Conservation (phyloP, 768 basidiomycete species). For the Gloeopeniophorella convolvens region DNA sequence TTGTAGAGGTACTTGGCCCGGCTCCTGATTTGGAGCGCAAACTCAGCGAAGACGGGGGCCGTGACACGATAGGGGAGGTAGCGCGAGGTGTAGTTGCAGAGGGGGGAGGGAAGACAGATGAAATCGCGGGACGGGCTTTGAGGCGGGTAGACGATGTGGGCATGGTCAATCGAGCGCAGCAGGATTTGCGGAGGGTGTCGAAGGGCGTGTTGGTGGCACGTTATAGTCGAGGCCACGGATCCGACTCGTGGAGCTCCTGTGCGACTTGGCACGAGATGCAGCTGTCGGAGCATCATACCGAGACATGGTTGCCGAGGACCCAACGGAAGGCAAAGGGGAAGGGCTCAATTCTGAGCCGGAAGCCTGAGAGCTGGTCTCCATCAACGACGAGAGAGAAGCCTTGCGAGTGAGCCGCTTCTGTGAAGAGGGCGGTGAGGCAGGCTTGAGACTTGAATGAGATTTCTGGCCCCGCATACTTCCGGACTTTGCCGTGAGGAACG, state of each 20-base stretch:
- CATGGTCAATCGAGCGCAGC: conserved; percentile 81
- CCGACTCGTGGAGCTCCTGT: conserved; percentile 60
- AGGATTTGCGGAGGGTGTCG: conserved; percentile 73
- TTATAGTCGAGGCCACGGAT: conserved; percentile 53
- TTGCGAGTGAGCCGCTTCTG: conserved; percentile 64
- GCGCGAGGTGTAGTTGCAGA: conserved; percentile 38
- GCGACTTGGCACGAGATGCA: conserved; percentile 70
- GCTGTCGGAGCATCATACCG: conserved; percentile 77
- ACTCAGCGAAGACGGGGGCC: conserved; percentile 54
- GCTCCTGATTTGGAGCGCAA: conserved; percentile 29
- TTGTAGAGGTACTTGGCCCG: conserved; percentile 37
- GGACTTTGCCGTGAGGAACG: conserved; percentile 62
- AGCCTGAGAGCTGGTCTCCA: conserved; percentile 54
- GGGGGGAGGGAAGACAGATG: conserved; percentile 61
- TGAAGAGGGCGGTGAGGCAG: conserved; percentile 60
- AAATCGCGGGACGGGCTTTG: conserved; percentile 68
- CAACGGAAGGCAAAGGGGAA: conserved; percentile 26
- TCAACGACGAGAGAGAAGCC: conserved; percentile 70
- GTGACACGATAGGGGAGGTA: conserved; percentile 48
- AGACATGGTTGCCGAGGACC: conserved; percentile 32
- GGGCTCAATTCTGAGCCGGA: conserved; percentile 42
- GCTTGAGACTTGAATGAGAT: conserved; percentile 76
- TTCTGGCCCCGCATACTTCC: conserved; percentile 78
- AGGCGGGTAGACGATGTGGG: conserved; percentile 68
- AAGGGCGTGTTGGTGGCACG: conserved; percentile 71